Evolutionary conservation across 2,329 filamentous ascomycete genomes (phyloP).

Genomic region (Ceratocystis diversiconidia): DNA sequence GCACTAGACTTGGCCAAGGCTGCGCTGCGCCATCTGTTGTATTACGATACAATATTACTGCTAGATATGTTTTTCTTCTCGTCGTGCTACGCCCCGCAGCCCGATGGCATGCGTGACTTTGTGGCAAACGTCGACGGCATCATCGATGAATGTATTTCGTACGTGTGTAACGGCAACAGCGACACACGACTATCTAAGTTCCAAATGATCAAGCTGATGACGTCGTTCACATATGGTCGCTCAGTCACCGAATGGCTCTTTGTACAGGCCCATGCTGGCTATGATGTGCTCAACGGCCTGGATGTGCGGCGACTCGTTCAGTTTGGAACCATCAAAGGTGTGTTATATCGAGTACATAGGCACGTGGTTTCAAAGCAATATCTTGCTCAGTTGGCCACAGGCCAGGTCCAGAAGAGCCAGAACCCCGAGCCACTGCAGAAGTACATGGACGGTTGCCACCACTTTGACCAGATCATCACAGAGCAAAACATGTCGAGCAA

Average conservation of each 20-base stretch:
- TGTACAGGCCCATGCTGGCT: constrained; percentile 50
- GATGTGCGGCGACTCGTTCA: constrained; percentile 87
- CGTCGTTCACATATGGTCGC: constrained; percentile 66
- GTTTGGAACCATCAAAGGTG: constrained; percentile 90
- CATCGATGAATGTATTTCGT: constrained; percentile 76
- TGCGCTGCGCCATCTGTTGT: constrained; percentile 76
- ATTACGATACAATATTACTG: constrained; percentile 80
- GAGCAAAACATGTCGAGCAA: constrained; percentile 57
- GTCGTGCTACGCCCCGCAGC: constrained; percentile 72
- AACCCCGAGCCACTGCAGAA: constrained; percentile 42
- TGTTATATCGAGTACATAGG: constrained; percentile 84
- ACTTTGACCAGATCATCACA: constrained; percentile 70
- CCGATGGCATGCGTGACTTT: constrained; percentile 59
- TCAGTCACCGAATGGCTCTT: constrained; percentile 80
- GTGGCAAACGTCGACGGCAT: constrained; percentile 57
- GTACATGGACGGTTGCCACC: constrained; percentile 61
- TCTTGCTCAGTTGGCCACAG: constrained; percentile 41
- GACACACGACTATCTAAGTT: constrained; percentile 39
- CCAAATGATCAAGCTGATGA: constrained; percentile 69
- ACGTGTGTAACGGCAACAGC: constrained; percentile 44
- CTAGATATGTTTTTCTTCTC: constrained; percentile 92
- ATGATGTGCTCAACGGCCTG: constrained; percentile 56
- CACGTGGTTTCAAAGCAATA: constrained; percentile 62
- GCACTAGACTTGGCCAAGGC: constrained; percentile 75
- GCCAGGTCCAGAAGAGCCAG: constrained; percentile 31